These are phyloP conservation scores for Posidonia australis DNA, from an alignment of 106 monocot species.

Conservation along the genomic window DNA sequence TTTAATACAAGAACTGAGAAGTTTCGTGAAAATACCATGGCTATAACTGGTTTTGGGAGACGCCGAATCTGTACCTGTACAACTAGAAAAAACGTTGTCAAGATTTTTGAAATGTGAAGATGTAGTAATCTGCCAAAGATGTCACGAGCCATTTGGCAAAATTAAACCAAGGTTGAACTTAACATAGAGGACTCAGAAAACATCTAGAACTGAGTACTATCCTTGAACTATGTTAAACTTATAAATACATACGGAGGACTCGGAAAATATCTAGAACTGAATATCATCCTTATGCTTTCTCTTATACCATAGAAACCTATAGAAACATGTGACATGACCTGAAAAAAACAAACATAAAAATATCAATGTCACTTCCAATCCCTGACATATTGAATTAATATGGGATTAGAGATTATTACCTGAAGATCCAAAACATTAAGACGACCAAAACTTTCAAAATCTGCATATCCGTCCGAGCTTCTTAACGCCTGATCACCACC, in stretches of 20 bases:
- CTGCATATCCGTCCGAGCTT: constrained; percentile 74
- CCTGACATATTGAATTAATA: not conserved
- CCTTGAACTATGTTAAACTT: no score
- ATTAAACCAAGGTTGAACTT: no score
- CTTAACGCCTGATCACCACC: constrained; percentile 84
- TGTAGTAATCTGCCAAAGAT: no score
- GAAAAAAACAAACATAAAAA: not conserved
- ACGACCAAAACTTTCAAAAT: constrained; percentile 71
- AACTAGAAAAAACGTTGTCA: not conserved
- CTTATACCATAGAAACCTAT: no score
- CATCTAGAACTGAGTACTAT: no score
- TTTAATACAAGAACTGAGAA: not conserved
- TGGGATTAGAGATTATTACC: constrained; percentile 18
- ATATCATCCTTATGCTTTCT: no score
- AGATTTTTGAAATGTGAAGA: no score
- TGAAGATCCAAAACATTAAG: constrained; percentile 89
- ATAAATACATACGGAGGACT: no score
- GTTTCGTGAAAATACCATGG: constrained; percentile 50
- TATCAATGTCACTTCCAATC: not conserved
- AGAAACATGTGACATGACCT: no score
- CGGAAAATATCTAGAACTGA: no score
- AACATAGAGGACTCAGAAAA: no score
- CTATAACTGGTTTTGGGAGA: constrained; percentile 93
- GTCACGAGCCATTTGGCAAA: no score
- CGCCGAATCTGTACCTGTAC: constrained; percentile 85